These are phyloP conservation scores for Medicago truncatula DNA, from an alignment of 306 rosid genomes.

Conservation along the genomic window DNA sequence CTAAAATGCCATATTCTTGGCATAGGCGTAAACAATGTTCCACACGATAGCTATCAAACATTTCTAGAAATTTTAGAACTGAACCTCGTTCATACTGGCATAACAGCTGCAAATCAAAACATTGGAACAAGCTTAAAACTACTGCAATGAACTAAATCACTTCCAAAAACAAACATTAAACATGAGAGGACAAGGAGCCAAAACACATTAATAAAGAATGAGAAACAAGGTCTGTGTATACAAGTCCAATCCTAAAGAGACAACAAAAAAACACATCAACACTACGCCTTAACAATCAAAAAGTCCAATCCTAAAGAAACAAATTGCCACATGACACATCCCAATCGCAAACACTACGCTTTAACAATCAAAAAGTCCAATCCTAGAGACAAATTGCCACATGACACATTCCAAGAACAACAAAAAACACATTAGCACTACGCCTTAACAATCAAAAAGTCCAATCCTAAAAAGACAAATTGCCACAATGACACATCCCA, in stretches of 20 bases:
- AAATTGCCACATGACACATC: conserved; percentile 16
- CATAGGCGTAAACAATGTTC: conserved; percentile 90
- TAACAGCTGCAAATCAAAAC: conserved; percentile 66
- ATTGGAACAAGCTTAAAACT: conserved; percentile 14
- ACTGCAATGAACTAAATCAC: conserved; percentile 24
- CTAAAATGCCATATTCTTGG: conserved; percentile 80
- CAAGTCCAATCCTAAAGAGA: conserved; percentile 23
- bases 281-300: conserved; percentile 31
- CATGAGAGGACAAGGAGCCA: conserved; percentile 21
- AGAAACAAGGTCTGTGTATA: conserved; percentile 28
- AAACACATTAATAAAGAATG: not conserved
- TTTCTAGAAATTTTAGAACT: conserved; percentile 92
- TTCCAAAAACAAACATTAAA: not conserved
- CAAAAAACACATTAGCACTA: conserved; percentile 26
- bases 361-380: conserved; percentile 18
- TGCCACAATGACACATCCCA: not conserved
- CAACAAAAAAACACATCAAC: conserved; percentile 16
- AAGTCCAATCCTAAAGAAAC: conserved; percentile 16
- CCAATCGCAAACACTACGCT: conserved; percentile 15
- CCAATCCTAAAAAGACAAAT: too few species aligned
- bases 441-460: conserved; percentile 21
- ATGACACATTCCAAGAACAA: conserved; percentile 23
- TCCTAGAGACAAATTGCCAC: conserved; percentile 24
- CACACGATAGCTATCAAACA: conserved; percentile 91
- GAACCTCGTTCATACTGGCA: conserved; percentile 85